Evolutionary conservation across 1,139 yeast species (phyloP).

Genomic region (Yamadazyma buinensis): DNA sequence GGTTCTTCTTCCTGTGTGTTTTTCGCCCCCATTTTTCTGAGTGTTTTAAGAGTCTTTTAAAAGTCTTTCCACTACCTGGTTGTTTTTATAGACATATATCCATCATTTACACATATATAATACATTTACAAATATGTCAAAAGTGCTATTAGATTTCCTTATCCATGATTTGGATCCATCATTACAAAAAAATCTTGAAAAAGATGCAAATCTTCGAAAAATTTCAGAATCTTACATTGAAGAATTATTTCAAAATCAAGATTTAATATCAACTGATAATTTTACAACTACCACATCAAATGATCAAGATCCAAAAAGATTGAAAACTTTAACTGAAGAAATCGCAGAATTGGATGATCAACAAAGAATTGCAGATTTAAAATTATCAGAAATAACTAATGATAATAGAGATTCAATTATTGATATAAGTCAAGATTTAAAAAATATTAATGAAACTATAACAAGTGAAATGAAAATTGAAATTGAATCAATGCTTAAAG

Average conservation of each 20-base stretch:
- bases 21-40: too few species aligned
- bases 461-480: constrained; percentile 20
- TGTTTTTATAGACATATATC: too few species aligned
- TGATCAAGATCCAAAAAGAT: constrained; percentile 8
- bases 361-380: constrained; percentile 26
- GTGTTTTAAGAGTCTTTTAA: too few species aligned
- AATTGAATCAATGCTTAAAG: constrained; percentile 18
- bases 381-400: constrained; percentile 34
- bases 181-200: constrained; percentile 7
- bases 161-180: constrained; percentile 18
- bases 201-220: constrained; percentile 13
- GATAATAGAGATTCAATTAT: constrained; percentile 38
- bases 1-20: too few species aligned
- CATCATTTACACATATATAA: too few species aligned
- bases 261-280: constrained; percentile 38
- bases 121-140: too few species aligned
- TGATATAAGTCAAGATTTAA: constrained; percentile 32
- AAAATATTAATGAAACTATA: constrained; percentile 21
- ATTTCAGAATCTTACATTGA: constrained; percentile 19
- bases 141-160: constrained; percentile 21
- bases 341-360: constrained; percentile 43
- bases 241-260: constrained; percentile 37
- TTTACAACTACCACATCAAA: constrained; percentile 27
- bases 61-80: too few species aligned
- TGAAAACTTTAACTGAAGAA: constrained; percentile 38